Evolutionary conservation across 1,284 basidiomycete species (phyloP), one percentile per base, ranked within the genome.

Genomic region (Ustilago vetiveriae): DNA sequence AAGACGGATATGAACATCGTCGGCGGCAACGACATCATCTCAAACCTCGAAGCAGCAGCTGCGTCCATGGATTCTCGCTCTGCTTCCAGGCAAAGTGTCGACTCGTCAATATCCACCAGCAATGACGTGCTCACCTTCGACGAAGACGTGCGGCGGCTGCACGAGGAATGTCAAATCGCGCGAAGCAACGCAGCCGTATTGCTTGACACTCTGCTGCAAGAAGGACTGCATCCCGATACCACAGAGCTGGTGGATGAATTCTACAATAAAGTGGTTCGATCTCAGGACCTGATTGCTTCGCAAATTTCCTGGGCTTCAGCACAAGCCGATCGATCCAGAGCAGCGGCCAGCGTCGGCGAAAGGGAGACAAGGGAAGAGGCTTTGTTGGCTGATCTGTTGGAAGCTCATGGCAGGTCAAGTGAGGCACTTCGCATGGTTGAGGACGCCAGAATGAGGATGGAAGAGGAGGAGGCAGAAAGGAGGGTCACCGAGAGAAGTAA

Each of bases 241-340:
- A 48, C 19, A 4, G 41, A 51, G 19, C 21, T 64, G 19, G 37
- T 72, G 14, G 49, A 63, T 21, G 73, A 75, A 41, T 75, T 78
- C 37, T 54, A 64, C 22, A 23, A 17, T n/a, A 73, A 75, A 38
- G 60, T 71, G 7, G 23, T 50, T 10, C 19, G 47, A 6, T 68
- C 70, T 19, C 64, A 66, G n/a, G 66, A 73, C 22, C 41, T 75
- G 38, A 57, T 78, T 6, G 46, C 46, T 11, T 56, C 53, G 3
- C 76, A 75, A 47, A 71, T 78, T 11, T 54, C 56, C 1, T 78
- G 76, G 76, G 73, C 74, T 17, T 56, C 60, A 7, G 66, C 75
- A 10, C 66, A 73, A 37, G 76, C 66, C 5, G 70, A 70, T 32
- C 58, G 66, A 1, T 46, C 44, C 13, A 11, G 44, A 23, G 9